Base-by-base conservation (phyloP, 106 monocot genomes). In the Allium cepa region DNA sequence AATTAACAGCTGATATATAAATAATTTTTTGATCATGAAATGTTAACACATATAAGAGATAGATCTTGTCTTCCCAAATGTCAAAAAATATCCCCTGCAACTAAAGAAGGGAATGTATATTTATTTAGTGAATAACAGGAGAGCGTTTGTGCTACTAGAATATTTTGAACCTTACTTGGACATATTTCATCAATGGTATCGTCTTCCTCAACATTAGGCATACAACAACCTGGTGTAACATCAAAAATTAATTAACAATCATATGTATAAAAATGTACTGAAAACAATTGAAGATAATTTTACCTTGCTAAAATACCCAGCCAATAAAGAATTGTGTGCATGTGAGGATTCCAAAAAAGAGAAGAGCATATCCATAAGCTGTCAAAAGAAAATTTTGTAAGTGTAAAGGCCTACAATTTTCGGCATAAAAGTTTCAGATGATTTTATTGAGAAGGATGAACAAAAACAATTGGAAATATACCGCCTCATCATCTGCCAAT, bases 401-500 rank as follows among this genome's bases (percentile, higher is more conserved):
- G 11, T 13, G 52, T 67, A 46, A 11, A 48, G 17, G 47, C 47
- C 16, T 13, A 17, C 26, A 51, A 26, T 7, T 67, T 64, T 28
- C 67, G 26, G 52, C 67, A 67, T 18, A 67, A 67, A 8, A 63
- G 4, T 49, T 65, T 7, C 64, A 66, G 26, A 53, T 67, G 17
- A 67, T 53, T 16, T 8, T 26, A 36, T 56, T 16, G 51, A 1
- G 17, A 27, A 69, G 56, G 50, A 66, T 57, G 10, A 17, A 64
- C 36, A 46, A 75, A 22, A 71, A 47, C 61, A 59, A 15, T 51
- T 17, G 46, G 62, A 9, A 27, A 75, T 36, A 74, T 69, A 90
- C 90, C 83, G 81, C 83, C 61, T 81, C 90, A 79, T 90, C 90
- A 52, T 86, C 90, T 53, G 83, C 90, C 69, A 90, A 83, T 45